Conservation (phyloP, 345 rosid genomes). For the Gynandropsis gynandra region DNA sequence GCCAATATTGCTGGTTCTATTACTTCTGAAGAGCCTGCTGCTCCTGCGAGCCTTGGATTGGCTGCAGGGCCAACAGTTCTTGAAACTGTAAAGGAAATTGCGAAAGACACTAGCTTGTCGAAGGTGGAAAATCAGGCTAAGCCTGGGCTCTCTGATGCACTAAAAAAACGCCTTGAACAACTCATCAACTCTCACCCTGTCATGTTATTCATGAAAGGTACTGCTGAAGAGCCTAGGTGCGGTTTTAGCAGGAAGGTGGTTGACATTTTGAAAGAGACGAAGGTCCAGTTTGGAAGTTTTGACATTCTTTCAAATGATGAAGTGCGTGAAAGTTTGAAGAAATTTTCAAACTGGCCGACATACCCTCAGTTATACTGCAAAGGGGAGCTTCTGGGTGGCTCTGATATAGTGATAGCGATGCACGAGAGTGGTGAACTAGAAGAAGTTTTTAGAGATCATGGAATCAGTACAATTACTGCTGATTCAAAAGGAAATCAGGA, state of each 20-base stretch:
- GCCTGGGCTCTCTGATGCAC: slow-evolving; percentile 29
- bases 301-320: slow-evolving; percentile 67
- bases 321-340: slow-evolving; percentile 91
- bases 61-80: slow-evolving; percentile 84
- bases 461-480: slow-evolving; percentile 30
- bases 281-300: slow-evolving; percentile 71
- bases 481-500: slow-evolving; percentile 19
- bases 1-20: slow-evolving; percentile 61
- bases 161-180: slow-evolving; percentile 47
- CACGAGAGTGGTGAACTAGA: slow-evolving; percentile 81
- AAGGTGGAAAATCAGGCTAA: slow-evolving; percentile 32
- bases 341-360: slow-evolving; percentile 98
- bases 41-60: slow-evolving; percentile 96
- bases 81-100: slow-evolving; percentile 65
- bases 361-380: slow-evolving; percentile 93
- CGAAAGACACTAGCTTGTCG: slow-evolving; percentile 45
- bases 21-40: slow-evolving; percentile 68
- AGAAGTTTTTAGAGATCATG: slow-evolving; percentile 64
- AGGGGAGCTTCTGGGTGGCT: slow-evolving; percentile 95
- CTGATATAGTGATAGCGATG: slow-evolving; percentile 83
- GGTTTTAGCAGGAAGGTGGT: slow-evolving; percentile 83
- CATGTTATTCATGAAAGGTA: slow-evolving; percentile 96
- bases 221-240: slow-evolving; percentile 73
- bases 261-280: slow-evolving; percentile 65
- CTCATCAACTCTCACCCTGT: slow-evolving; percentile 63